Percentiles rank a stretch among this genome's conserved stretches.
Evolutionary conservation across 2,329 filamentous ascomycete genomes (phyloP).

Genomic region (Orbilia ellipsospora): DNA sequence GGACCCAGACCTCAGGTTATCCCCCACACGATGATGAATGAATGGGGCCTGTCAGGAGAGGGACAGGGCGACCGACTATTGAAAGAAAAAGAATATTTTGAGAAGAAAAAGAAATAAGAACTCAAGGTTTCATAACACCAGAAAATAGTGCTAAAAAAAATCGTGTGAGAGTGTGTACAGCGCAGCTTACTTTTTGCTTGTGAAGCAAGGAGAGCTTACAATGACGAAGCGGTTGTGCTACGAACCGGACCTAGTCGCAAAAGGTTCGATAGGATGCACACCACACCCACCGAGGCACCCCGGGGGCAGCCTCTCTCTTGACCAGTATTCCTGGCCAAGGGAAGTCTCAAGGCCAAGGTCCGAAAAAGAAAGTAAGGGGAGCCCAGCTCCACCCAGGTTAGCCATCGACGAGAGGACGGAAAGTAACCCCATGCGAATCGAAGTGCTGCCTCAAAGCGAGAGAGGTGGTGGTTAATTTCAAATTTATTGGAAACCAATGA

Average conservation of each 20-base stretch:
- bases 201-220: conserved; percentile 56
- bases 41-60: conserved; percentile 49
- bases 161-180: conserved; percentile 45
- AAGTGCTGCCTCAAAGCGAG: conserved; percentile 28
- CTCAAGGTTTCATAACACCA: conserved; percentile 50
- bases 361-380: conserved; percentile 45
- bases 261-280: conserved; percentile 41
- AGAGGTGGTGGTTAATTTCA: conserved; percentile 54
- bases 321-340: conserved; percentile 31
- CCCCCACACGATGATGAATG: conserved; percentile 47
- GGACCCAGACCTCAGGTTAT: conserved; percentile 54
- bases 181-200: conserved; percentile 45
- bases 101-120: conserved; percentile 49
- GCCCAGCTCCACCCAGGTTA: conserved; percentile 28
- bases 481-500: conserved; percentile 55
- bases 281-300: conserved; percentile 12
- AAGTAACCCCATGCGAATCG: conserved; percentile 49
- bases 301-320: conserved; percentile 33
- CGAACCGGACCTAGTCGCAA: conserved; percentile 39
- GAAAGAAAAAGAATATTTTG: conserved; percentile 27
- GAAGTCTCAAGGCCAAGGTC: conserved; percentile 31
- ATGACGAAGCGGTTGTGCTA: conserved; percentile 55
- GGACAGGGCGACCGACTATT: conserved; percentile 31
- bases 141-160: conserved; percentile 53
- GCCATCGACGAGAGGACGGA: conserved; percentile 34